Base-by-base conservation (phyloP, 2,329 filamentous ascomycete species). In the Nannizziopsis barbatae region DNA sequence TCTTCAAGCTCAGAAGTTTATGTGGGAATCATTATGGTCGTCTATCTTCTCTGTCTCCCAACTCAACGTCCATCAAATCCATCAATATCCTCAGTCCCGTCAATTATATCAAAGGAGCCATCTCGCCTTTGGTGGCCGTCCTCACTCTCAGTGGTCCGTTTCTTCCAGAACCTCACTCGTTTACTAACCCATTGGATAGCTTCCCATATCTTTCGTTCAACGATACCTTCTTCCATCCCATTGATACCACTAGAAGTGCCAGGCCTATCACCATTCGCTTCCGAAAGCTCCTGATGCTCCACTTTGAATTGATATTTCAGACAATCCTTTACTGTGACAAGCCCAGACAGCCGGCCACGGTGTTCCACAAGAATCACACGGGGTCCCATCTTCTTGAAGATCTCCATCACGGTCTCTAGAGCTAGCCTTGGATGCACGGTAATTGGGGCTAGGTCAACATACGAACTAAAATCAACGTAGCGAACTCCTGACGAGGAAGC, bases 351-450 rank as follows among this genome's bases (percentile, higher is more conserved):
- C 43, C 79, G 79, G 11, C 92, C 92, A 50, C 86, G 84, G 62
- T 95, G 84, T 65, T 98, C 92, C 35, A 95, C 83, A 2, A 98
- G 75, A 43, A 98, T 90, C 5, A 95, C 88, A 1, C 92, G 79
- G 0, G 90, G 92, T 0, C 92, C 92, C 63, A 98, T 93, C 70
- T 96, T 98, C 65, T 90, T 90, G 73, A 98, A 98, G 9, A 98
- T 75, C 62, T 98, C 92, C 88, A 98, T 95, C 30, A 94, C 90
- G 0, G 92, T 98, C 67, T 98, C 92, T 0, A 98, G 79, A 0
- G 90, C 85, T 0, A 96, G 78, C 1, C 87, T 81, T 0, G 92
- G 92, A 61, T 98, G 92, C 1, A 89, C 89, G 0, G 88, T 85
- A 1, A 98, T 79, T 0, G 92, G 92, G 0, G 89, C 94, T 7